Percentiles rank a stretch among this genome's conserved stretches.
These are phyloP conservation scores for Misopates orontium DNA, from an alignment of 257 asterid species.

Conservation along the genomic window DNA sequence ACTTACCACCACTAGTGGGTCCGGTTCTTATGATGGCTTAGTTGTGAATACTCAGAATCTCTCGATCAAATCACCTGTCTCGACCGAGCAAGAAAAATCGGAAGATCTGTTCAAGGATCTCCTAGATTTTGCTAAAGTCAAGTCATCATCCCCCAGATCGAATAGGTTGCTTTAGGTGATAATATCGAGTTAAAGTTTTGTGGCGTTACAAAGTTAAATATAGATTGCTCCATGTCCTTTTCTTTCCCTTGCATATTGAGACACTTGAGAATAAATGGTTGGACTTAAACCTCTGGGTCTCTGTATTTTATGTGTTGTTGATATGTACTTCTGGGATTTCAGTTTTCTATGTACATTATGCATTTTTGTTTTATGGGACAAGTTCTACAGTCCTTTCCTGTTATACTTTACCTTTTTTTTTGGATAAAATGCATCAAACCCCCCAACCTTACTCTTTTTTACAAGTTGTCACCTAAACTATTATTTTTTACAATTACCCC, in stretches of 20 bases:
- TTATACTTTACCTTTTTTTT: too few relatives aligned
- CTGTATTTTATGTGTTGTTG: conserved; percentile 35
- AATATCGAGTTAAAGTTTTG: conserved; percentile 26
- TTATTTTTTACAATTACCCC: too few relatives aligned
- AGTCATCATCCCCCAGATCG: conserved; percentile 81
- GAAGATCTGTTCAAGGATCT: conserved; percentile 89
- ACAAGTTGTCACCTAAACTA: too few relatives aligned
- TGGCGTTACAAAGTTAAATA: conserved; percentile 33
- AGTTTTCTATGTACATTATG: too few relatives aligned
- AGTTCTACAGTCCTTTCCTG: too few relatives aligned
- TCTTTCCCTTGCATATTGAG: conserved; percentile 23
- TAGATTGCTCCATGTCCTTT: conserved; percentile 24
- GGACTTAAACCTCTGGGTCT: conserved; percentile 25
- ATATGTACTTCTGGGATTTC: conserved; percentile 25
- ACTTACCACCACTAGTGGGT: conserved; percentile 52
- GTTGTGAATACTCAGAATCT: conserved; percentile 76
- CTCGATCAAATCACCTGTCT: conserved; percentile 54
- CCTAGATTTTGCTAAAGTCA: conserved; percentile 89
- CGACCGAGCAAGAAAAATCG: conserved; percentile 57
- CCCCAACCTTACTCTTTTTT: too few relatives aligned
- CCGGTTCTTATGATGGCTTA: conserved; percentile 70
- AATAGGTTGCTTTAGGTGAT: conserved; percentile 54
- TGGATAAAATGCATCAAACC: too few relatives aligned
- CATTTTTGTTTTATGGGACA: too few relatives aligned
- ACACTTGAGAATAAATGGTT: conserved; percentile 6